These are phyloP conservation scores for Dictyostelium citrinum DNA, from an alignment of 78 protist species.

Conservation along the genomic window DNA sequence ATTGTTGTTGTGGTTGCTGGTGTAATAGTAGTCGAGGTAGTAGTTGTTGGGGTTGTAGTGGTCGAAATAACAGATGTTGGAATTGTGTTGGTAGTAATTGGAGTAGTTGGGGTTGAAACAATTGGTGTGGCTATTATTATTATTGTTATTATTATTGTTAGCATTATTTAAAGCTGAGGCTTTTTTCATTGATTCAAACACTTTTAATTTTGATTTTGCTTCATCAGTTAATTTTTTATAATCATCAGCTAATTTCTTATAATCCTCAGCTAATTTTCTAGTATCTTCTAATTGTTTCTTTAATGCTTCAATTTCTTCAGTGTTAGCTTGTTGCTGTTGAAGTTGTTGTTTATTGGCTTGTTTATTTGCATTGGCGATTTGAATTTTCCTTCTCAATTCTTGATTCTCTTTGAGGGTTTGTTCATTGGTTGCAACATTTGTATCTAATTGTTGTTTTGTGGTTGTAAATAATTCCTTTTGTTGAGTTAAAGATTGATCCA, in stretches of 20 bases:
- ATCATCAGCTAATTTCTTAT: neutral
- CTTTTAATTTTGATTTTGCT: conserved; percentile 20
- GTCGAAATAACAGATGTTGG: neutral
- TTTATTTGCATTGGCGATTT: neutral
- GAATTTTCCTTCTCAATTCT: neutral
- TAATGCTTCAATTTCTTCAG: neutral
- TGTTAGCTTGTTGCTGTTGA: neutral
- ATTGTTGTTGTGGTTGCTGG: neutral
- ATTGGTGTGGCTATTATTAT: neutral
- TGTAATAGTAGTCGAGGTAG: neutral
- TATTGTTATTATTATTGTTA: neutral
- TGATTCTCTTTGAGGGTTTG: neutral
- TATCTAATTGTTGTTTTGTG: neutral
- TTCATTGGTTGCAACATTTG: neutral
- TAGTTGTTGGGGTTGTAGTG: neutral
- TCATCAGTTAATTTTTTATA: conserved; percentile 17
- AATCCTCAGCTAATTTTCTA: neutral
- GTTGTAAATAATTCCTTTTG: neutral
- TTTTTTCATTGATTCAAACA: conserved; percentile 17
- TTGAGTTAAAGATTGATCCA: conserved; percentile 4
- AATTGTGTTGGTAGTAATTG: neutral
- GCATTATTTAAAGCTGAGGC: neutral
- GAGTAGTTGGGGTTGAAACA: neutral
- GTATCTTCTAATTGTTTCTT: neutral
- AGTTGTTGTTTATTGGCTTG: neutral